phyloP scores from a whole-genome alignment of 108 stramenopile species.

The Discostella stelligeroides region DNA sequence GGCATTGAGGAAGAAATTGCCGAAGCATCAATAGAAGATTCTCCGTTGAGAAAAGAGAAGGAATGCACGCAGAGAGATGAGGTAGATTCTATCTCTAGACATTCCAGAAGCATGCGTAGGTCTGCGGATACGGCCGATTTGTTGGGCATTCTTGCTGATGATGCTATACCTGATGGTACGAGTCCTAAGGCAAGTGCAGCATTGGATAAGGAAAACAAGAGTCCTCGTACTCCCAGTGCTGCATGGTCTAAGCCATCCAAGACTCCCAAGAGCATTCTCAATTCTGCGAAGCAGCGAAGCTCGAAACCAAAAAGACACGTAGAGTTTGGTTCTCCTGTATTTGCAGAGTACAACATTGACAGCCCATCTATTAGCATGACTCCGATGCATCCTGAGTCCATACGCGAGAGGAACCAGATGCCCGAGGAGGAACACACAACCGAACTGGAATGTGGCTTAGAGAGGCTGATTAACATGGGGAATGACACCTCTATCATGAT shows the following conservation, averaged over 20 bases:
- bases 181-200: constrained; percentile 2
- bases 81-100: neutral
- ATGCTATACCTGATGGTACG: neutral
- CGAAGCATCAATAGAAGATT: neutral
- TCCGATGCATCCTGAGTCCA: constrained; percentile 65
- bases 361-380: constrained; percentile 82
- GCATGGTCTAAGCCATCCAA: constrained; percentile 13
- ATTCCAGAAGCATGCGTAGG: constrained; percentile 19
- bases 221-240: constrained; percentile 20
- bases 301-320: constrained; percentile 47
- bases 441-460: constrained; percentile 42
- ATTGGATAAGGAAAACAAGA: constrained; percentile 16
- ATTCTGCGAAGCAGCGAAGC: constrained; percentile 41
- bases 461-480: constrained; percentile 28
- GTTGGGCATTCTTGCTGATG: constrained; percentile 14
- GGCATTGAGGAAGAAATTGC: constrained; percentile 13
- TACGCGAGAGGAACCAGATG: constrained; percentile 56
- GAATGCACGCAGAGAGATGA: neutral
- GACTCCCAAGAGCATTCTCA: constrained; percentile 52
- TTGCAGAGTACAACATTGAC: constrained; percentile 74
- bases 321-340: constrained; percentile 81
- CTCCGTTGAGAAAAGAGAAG: neutral
- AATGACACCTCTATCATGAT: constrained; percentile 33
- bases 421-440: constrained; percentile 40
- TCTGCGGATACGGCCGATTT: constrained; percentile 35